phyloP scores from a whole-genome alignment of 1,284 basidiomycete genomes.

The Dichomitus squalens region DNA sequence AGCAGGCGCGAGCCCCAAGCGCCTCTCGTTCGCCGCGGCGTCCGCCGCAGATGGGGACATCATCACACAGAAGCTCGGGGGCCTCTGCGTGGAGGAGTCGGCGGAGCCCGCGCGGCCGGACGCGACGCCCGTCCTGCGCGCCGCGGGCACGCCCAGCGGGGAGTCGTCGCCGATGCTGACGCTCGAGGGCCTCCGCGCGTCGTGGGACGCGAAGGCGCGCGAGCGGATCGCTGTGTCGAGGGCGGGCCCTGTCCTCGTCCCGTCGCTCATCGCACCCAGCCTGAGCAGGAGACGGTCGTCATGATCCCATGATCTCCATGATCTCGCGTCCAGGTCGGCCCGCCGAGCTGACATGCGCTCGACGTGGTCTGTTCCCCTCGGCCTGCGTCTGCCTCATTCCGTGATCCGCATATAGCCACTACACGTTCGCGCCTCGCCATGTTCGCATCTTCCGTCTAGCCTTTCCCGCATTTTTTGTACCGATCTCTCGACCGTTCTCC shows the following conservation, averaged over 20 bases:
- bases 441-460: not conserved
- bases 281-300: conserved; percentile 18
- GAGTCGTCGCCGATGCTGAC: conserved; percentile 19
- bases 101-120: not conserved
- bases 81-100: not conserved
- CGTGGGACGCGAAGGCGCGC: conserved; percentile 20
- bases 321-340: too few species aligned
- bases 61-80: conserved; percentile 1
- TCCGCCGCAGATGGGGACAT: not conserved
- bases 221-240: conserved; percentile 4
- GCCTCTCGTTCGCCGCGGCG: too few species aligned
- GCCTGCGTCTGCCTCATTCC: not conserved
- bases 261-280: conserved; percentile 17
- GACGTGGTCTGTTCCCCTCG: not conserved
- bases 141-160: not conserved
- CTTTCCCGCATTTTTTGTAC: too few species aligned
- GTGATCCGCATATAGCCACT: not conserved
- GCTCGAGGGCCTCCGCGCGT: conserved; percentile 17
- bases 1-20: not conserved
- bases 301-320: not conserved
- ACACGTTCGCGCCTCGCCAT: not conserved
- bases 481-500: not conserved
- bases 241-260: not conserved
- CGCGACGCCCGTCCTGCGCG: not conserved
- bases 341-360: too few species aligned